These are phyloP conservation scores for Suaeda aralocaspica DNA, from an alignment of 148 eudicot genomes.

Conservation along the genomic window DNA sequence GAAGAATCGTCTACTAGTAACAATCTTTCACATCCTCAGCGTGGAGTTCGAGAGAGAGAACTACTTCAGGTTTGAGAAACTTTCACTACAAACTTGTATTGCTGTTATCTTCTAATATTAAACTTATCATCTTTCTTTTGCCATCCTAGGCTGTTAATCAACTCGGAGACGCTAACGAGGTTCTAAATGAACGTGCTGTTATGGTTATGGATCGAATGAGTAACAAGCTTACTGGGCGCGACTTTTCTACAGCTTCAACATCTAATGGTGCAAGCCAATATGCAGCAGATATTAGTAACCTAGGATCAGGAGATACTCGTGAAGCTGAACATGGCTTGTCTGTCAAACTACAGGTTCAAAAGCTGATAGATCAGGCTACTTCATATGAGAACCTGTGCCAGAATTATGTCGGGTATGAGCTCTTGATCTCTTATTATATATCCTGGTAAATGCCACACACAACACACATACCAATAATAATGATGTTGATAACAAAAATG, in stretches of 20 bases:
- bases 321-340: constrained; percentile 93
- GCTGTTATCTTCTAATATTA: not conserved
- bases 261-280: constrained; percentile 50
- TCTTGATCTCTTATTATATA: not conserved
- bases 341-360: constrained; percentile 91
- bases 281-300: constrained; percentile 51
- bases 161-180: constrained; percentile 97
- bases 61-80: constrained; percentile 64
- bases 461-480: not conserved
- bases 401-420: constrained; percentile 93
- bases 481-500: no score
- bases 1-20: constrained; percentile 60
- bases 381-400: constrained; percentile 94
- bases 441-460: not conserved
- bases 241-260: constrained; percentile 56
- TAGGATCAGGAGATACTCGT: constrained; percentile 61
- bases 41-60: constrained; percentile 92
- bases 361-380: constrained; percentile 92
- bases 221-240: constrained; percentile 95
- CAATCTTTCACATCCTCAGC: constrained; percentile 80
- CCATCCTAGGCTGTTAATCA: constrained; percentile 78
- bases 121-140: constrained; percentile 9
- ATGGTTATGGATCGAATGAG: constrained; percentile 98
- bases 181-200: constrained; percentile 90
- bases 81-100: not conserved